Base-by-base conservation (phyloP, 345 rosid genomes). In the Chamaenerion angustifolium region DNA sequence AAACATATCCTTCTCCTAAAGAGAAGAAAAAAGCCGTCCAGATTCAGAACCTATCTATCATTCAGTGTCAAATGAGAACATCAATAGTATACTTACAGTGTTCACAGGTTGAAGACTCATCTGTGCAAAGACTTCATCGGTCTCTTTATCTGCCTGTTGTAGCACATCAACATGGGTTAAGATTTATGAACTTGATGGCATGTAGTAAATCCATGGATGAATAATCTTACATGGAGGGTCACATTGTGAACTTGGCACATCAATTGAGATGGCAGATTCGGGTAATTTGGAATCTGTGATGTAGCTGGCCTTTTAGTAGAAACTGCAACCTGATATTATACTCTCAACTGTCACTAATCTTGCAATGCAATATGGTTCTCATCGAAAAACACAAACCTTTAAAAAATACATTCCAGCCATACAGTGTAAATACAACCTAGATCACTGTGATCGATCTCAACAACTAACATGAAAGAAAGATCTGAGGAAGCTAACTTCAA, bases 221-320 rank as follows among this genome's bases (percentile, higher is more conserved):
- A 63, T 46, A 14, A 12, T 37, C 81, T 31, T 77, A 93, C 96
- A 70, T 88, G 96, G 21, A 77, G 71, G 0, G 92, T 79, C 56
- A 85, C 95, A 65, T 79, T 81, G 64, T 88, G 96, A 62, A 93
- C 95, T 82, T 93, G 99, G 68, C 99, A 93, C 81, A 93, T 53
- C 54, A 93, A 58, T 80, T 93, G 96, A 59, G 96, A 79, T 41
- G 90, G 83, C 47, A 88, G 95, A 71, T 79, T 88, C 46, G 99
- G 99, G 64, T 93, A 88, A 69, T 82, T 88, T 1, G 99, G 96
- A 57, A 93, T 78, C 72, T 85, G 96, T 0, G 90, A 74, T 40
- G 96, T 88, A 43, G 95, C 86, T 44, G 84, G 59, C 66, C 94
- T 76, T 69, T 79, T 88, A 1, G 99, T 93, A 40, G 98, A 88